Conservation (phyloP, 768 basidiomycete genomes). For the Strobilomyces confusus region DNA sequence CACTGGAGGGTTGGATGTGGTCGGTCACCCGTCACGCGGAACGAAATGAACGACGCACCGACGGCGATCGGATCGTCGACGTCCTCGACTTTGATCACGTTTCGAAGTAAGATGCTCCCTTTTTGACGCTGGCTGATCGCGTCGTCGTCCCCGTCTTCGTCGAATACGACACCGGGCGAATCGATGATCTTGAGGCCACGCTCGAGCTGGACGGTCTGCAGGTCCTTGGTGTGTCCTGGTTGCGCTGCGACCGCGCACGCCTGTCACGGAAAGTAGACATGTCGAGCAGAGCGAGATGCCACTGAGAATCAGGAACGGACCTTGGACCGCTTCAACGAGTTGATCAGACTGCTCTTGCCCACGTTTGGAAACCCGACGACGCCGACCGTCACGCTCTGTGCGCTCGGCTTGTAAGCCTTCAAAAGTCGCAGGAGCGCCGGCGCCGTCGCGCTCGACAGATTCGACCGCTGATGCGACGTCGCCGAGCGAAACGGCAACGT, state of each 20-base stretch:
- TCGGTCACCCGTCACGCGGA: not conserved
- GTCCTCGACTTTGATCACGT: slow-evolving; percentile 88
- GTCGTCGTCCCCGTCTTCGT: slow-evolving; percentile 60
- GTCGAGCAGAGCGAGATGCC: not conserved
- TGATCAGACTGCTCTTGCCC: slow-evolving; percentile 93
- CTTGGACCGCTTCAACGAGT: slow-evolving; percentile 83
- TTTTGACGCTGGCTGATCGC: slow-evolving; percentile 44
- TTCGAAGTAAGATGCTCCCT: slow-evolving; percentile 70
- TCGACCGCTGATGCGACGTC: slow-evolving; percentile 70
- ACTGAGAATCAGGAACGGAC: slow-evolving; percentile 33
- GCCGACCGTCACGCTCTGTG: slow-evolving; percentile 76
- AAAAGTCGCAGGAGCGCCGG: slow-evolving; percentile 76
- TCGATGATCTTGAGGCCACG: slow-evolving; percentile 90
- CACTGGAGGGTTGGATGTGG: slow-evolving; percentile 42
- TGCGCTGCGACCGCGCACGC: slow-evolving; percentile 94
- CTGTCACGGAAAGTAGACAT: slow-evolving; percentile 30
- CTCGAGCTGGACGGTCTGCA: slow-evolving; percentile 90
- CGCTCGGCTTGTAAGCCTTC: slow-evolving; percentile 74
- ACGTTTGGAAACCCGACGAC: slow-evolving; percentile 98
- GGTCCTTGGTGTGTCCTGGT: slow-evolving; percentile 88
- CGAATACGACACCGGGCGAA: slow-evolving; percentile 97
- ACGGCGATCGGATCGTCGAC: slow-evolving; percentile 87
- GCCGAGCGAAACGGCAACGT: slow-evolving; percentile 88
- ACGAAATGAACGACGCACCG: slow-evolving; percentile 45
- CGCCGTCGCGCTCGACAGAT: slow-evolving; percentile 75